Conservation (phyloP, 2,329 filamentous ascomycete species). For the Stagonosporopsis tanaceti region DNA sequence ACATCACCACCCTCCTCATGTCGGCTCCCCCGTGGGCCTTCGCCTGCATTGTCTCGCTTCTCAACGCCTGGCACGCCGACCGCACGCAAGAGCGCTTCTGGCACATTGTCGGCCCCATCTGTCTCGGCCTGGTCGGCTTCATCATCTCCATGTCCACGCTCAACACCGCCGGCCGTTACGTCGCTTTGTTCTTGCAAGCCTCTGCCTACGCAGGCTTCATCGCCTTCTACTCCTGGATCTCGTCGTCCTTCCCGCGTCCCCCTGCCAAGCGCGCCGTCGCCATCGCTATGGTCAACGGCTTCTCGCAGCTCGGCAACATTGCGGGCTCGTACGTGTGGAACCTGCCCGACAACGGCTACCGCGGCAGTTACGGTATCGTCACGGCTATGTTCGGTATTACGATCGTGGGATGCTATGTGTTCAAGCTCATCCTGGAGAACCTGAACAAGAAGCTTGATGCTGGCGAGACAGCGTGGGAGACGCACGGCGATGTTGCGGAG, state of each 20-base stretch:
- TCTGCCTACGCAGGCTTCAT: slow-evolving; percentile 53
- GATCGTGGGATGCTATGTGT: slow-evolving; percentile 58
- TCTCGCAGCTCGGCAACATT: slow-evolving; percentile 47
- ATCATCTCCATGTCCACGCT: slow-evolving; percentile 46
- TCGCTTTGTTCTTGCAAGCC: slow-evolving; percentile 46
- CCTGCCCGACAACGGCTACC: slow-evolving; percentile 66
- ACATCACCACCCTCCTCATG: slow-evolving; percentile 50
- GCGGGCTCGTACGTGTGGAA: slow-evolving; percentile 71
- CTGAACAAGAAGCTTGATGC: slow-evolving; percentile 46
- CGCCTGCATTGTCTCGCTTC: slow-evolving; percentile 57
- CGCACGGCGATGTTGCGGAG: slow-evolving; percentile 39
- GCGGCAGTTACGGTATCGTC: slow-evolving; percentile 71
- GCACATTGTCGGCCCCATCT: slow-evolving; percentile 59
- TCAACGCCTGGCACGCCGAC: slow-evolving; percentile 62
- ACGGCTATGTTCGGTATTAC: slow-evolving; percentile 70
- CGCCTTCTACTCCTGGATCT: slow-evolving; percentile 50
- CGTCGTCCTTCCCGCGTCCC: slow-evolving; percentile 58
- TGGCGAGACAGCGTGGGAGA: slow-evolving; percentile 39
- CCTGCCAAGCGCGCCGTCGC: slow-evolving; percentile 69
- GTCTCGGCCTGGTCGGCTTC: slow-evolving; percentile 55
- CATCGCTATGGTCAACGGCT: slow-evolving; percentile 67
- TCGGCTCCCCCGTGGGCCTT: slow-evolving; percentile 59
- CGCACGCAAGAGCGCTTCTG: slow-evolving; percentile 60
- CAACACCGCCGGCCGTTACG: slow-evolving; percentile 44
- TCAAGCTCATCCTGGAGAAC: slow-evolving; percentile 37